Evolutionary conservation across 768 basidiomycete species (phyloP), one percentile per base, ranked within the genome.

Genomic region (Tricholoma bakamatsutake): DNA sequence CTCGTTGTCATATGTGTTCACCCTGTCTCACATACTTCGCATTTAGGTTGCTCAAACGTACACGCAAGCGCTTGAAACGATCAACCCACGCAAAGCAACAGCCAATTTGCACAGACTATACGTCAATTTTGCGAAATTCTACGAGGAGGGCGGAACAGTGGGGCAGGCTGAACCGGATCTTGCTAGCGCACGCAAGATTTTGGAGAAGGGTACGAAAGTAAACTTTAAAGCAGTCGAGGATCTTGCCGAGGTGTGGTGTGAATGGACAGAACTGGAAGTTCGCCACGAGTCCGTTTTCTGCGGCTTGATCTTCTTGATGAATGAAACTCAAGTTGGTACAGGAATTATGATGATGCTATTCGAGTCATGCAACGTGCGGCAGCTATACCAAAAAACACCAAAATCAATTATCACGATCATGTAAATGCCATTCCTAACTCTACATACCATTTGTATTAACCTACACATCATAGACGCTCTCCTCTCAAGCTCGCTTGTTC

Each of bases 181-280:
- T 1, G 84, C 84, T 48, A 90, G 83, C 61, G 90, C 96, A 4
- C 84, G 95, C 40, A 95, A 95, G 73, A 88, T 98, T 28, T 73
- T 98, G 34, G 94, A 98, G 67, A 96, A 92, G 70, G 96, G 84
- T 4, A 89, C 89, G 3, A 91, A 90, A 62, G 85, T 97, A 40
- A 90, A 88, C 66, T 98, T 94, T 77, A 92, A 88, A 71, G 79
- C 83, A n/a, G 95, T 99, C 9, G 96, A 99, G 21, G 97, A 99
- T 64, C 79, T 99, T 21, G 97, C 97, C 21, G 21, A 24, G 21
- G 21, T 24, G 21, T 24, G 21, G 21, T 24, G 21, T 24, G 97
- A 98, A 72, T 98, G 97, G 96, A 85, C 97, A 6, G 97, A 99
- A 72, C 85, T 98, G 88, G 97, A 99, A 68, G 79, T 98, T 50